Evolutionary conservation across 164 flowering plant genomes (phyloP).

Genomic region (Hamamelis virginiana): DNA sequence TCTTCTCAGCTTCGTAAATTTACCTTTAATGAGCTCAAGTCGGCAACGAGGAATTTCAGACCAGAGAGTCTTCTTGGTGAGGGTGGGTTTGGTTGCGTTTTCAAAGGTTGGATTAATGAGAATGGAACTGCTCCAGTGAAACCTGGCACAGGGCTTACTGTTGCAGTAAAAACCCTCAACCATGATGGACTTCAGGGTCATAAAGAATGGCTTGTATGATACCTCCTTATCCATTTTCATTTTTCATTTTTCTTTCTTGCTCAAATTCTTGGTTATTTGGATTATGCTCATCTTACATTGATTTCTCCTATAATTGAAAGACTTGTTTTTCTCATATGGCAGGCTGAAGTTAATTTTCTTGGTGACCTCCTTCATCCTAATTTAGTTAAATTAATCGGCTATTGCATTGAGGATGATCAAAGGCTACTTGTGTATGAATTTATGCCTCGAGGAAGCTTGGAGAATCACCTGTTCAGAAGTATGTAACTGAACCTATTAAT

Average conservation of each 20-base stretch:
- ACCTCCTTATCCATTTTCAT: background rate
- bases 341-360: slow-evolving; percentile 54
- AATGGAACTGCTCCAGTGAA: slow-evolving; percentile 36
- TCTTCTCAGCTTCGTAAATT: slow-evolving; percentile 45
- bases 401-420: slow-evolving; percentile 49
- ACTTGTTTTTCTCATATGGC: slow-evolving; percentile 7
- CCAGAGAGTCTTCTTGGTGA: slow-evolving; percentile 48
- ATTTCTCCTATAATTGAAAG: background rate
- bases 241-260: background rate
- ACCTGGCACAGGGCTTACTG: slow-evolving; percentile 43
- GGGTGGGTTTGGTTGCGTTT: slow-evolving; percentile 54
- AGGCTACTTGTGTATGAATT: slow-evolving; percentile 56
- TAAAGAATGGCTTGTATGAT: slow-evolving; percentile 48
- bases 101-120: slow-evolving; percentile 48
- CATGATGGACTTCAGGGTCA: slow-evolving; percentile 54
- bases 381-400: slow-evolving; percentile 45
- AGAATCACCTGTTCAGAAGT: slow-evolving; percentile 55
- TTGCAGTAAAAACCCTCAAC: slow-evolving; percentile 50
- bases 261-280: background rate
- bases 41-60: slow-evolving; percentile 41
- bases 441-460: slow-evolving; percentile 55
- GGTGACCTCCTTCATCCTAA: slow-evolving; percentile 47
- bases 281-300: background rate
- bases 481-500: slow-evolving; percentile 14
- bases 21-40: slow-evolving; percentile 39